Base-by-base conservation (phyloP, 371 early-diverging fungal species). In the Mortierella sp. region DNA sequence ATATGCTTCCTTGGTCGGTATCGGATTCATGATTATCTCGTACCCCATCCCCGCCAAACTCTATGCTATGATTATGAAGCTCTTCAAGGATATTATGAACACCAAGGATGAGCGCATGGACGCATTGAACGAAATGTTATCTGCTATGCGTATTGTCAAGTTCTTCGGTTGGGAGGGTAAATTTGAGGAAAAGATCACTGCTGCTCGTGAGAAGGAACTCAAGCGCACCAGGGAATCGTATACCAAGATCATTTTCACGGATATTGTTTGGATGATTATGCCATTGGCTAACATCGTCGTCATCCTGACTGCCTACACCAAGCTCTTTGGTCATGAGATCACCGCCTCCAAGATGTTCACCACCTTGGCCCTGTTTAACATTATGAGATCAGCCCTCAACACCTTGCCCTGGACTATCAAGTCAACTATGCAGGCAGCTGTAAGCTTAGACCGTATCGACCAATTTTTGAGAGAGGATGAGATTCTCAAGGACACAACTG, bases 141-240 rank as follows among this genome's bases (percentile, higher is more conserved):
- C 86, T 26, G 94, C 93, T 12, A 94, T 94, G 58, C 90, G 93
- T 32, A 91, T 94, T 30, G 90, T 94, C 73, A 94, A 94, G 78
- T 90, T 94, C 75, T 94, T 94, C 87, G 94, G 92, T 16, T 94
- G 95, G 95, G 93, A 94, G 85, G 72, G 85, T 55, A 86, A 91
- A 63, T 93, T 94, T 68, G 83, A 86, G n/a, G 83, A 86, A 37
- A 86, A 88, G 52, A 79, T 89, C 55, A 71, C 83, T 1, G 78
- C 70, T 11, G 86, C 89, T 1, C 85, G 90, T 62, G 83, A 86
- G 20, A 72, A 66, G 26, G 90, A 90, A 70, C 72, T 90, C 24
- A 84, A 85, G 39, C 84, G 83, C 1, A 85, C 90, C 49, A 85
- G 81, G 78, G 65, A 63, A 39, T 73, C 86, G 32, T 72, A 73